These are phyloP conservation scores for Penicillium sp. DNA, from an alignment of 2,329 filamentous ascomycete genomes.

Conservation along the genomic window DNA sequence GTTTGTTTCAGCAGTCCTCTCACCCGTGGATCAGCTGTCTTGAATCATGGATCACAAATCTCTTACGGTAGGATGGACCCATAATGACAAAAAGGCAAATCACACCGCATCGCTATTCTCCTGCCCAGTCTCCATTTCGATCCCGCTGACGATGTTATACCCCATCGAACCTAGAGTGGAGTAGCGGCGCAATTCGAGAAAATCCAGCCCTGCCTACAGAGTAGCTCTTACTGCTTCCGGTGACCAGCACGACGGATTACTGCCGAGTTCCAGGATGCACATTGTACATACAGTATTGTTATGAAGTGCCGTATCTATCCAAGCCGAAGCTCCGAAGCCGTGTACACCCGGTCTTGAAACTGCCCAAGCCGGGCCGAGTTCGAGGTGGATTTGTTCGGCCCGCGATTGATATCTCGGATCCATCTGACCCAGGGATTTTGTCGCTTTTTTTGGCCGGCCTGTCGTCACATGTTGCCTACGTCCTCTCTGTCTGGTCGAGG, in stretches of 20 bases:
- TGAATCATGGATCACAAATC: not conserved
- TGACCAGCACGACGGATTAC: constrained; percentile 1
- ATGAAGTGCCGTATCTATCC: not conserved
- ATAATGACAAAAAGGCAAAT: not conserved
- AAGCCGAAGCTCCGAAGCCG: not conserved
- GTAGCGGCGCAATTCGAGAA: not conserved
- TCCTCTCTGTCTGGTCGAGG: not conserved
- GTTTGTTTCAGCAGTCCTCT: not conserved
- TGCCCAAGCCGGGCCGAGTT: not conserved
- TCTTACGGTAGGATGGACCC: not conserved
- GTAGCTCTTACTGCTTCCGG: constrained; percentile 5
- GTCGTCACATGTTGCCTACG: not conserved
- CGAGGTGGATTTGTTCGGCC: constrained; percentile 5
- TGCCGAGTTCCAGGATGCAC: not conserved
- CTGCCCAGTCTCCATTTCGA: not conserved
- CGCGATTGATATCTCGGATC: constrained; percentile 6
- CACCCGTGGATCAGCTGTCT: not conserved
- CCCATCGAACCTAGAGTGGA: constrained; percentile 5
- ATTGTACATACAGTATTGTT: not conserved
- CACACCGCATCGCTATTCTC: not conserved
- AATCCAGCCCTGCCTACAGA: not conserved
- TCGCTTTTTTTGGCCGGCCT: not conserved
- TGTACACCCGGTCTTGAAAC: not conserved
- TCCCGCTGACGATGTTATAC: not conserved
- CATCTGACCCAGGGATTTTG: not conserved